Evolutionary conservation across 23 red algal species (phyloP), one percentile per base, ranked within the genome.

Genomic region (Gracilaria gracilis): DNA sequence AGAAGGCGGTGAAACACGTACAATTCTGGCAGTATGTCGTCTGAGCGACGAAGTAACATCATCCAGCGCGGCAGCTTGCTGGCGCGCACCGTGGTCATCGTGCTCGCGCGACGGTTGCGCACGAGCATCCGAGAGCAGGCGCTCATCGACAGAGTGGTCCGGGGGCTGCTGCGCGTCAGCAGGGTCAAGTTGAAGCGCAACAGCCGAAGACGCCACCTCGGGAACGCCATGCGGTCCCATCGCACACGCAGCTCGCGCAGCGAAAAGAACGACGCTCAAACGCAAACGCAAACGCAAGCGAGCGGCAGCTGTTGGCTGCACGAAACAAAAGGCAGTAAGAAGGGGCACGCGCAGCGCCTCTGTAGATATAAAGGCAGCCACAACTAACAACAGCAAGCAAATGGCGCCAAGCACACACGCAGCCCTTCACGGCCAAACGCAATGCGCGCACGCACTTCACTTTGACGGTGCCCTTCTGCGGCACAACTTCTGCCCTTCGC

Each of bases 161-260:
- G 14, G 9, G 55, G 3, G 9, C 21, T 58, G 9, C 9, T n/a
- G 55, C 55, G 17, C 55, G 23, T 29, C 24, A 9, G 9, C 6
- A 29, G 59, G 27, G 1, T 62, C 59, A 29, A 62, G 59, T 24
- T 62, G 59, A 29, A 62, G 24, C 2, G 27, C 27, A 29, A 62
- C 24, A 2, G 59, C 59, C 6, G 59, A 62, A 12, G 59, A 62
- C 3, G 23, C 59, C 4, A 31, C 59, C 4, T 6, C 27, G 4
- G 23, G 19, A 62, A 62, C 59, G 59, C 59, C 59, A 62, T 62
- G 59, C 59, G 59, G 59, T 62, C 59, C 59, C 59, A 62, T 62
- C 3, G 24, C 59, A 12, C 59, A 24, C 51, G 59, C 59, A 29
- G 42, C 42, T n/a, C n/a, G n/a, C n/a, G n/a, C n/a, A 55, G 51